These are phyloP conservation scores for Eimeria acervulina DNA, from an alignment of 169 alveolate species.

Conservation along the genomic window DNA sequence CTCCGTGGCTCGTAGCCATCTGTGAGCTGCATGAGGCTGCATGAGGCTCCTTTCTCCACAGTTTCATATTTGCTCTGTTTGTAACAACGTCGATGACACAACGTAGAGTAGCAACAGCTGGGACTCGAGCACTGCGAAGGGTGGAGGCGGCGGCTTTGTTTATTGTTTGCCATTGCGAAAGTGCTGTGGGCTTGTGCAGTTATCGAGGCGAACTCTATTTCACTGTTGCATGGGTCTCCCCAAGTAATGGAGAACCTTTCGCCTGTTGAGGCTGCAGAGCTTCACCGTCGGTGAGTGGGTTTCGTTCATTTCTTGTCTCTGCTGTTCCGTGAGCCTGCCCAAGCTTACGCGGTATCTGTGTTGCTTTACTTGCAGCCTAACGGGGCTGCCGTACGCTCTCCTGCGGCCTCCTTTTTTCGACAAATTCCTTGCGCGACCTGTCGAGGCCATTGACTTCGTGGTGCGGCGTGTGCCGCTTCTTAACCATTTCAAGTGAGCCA, in stretches of 20 bases:
- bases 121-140: neutral
- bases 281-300: constrained; percentile 68
- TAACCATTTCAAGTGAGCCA: constrained; percentile 63
- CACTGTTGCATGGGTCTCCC: constrained; percentile 64
- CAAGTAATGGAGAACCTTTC: constrained; percentile 74
- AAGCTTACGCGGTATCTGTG: neutral
- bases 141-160: neutral
- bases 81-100: neutral
- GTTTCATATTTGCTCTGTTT: neutral
- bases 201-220: constrained; percentile 62
- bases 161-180: neutral
- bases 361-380: constrained; percentile 43
- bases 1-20: constrained; percentile 69
- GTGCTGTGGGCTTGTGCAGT: constrained; percentile 13
- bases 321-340: neutral
- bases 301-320: neutral
- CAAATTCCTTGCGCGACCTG: constrained; percentile 77
- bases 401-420: constrained; percentile 71
- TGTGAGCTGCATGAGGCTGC: constrained; percentile 42
- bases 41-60: neutral
- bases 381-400: constrained; percentile 66
- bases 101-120: neutral
- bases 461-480: constrained; percentile 78
- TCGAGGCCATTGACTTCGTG: constrained; percentile 64
- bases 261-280: constrained; percentile 77